These are phyloP conservation scores for Globisporangium recalcitrans DNA, from an alignment of 352 stramenopile genomes.

Conservation along the genomic window DNA sequence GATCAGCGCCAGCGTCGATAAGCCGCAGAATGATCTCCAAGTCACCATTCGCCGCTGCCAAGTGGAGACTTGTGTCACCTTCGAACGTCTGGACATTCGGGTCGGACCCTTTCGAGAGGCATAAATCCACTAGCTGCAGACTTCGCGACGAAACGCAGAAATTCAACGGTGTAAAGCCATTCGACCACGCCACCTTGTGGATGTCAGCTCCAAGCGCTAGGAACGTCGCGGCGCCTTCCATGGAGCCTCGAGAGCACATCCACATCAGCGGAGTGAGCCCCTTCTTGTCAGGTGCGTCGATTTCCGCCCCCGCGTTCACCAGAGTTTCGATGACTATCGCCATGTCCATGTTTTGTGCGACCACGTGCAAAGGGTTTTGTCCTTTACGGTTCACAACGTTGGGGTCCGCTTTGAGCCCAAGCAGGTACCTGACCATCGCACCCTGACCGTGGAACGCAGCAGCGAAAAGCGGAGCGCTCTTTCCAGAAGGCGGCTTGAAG, in stretches of 20 bases:
- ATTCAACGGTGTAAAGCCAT: slow-evolving; percentile 62
- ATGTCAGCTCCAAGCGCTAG: slow-evolving; percentile 69
- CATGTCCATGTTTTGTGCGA: slow-evolving; percentile 50
- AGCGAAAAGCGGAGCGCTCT: slow-evolving; percentile 58
- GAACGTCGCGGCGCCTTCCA: slow-evolving; percentile 68
- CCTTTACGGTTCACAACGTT: slow-evolving; percentile 60
- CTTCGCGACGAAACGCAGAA: slow-evolving; percentile 42
- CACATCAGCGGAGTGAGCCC: slow-evolving; percentile 78
- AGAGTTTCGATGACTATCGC: slow-evolving; percentile 60
- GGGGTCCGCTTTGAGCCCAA: slow-evolving; percentile 39
- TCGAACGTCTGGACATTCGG: slow-evolving; percentile 59
- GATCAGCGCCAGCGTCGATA: slow-evolving; percentile 46
- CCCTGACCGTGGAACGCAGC: slow-evolving; percentile 53
- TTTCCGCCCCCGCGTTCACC: slow-evolving; percentile 43
- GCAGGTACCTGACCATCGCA: slow-evolving; percentile 60
- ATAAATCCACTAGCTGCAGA: slow-evolving; percentile 56
- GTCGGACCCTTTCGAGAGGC: slow-evolving; percentile 59
- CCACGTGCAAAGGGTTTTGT: slow-evolving; percentile 60
- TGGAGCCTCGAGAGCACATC: slow-evolving; percentile 51
- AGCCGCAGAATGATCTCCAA: slow-evolving; percentile 49
- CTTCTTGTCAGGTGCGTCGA: slow-evolving; percentile 56
- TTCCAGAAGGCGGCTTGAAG: slow-evolving; percentile 50
- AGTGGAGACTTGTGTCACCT: slow-evolving; percentile 66
- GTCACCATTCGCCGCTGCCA: slow-evolving; percentile 41
- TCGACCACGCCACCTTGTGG: slow-evolving; percentile 61